Evolutionary conservation across 805 yeast species (phyloP), one percentile per base, ranked within the genome.

Genomic region (Wickerhamiella qilinensis): DNA sequence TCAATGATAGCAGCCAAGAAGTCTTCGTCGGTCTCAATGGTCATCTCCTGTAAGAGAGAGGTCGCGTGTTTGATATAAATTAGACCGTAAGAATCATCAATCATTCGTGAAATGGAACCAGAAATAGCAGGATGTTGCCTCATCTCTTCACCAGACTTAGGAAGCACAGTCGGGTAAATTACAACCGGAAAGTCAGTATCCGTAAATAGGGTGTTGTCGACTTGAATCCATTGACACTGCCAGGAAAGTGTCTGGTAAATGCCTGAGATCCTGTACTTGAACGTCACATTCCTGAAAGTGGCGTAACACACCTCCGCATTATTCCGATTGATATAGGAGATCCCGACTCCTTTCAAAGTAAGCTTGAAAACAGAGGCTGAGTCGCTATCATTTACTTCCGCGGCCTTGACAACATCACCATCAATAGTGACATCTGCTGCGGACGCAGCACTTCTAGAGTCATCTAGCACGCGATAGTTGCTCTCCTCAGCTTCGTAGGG

Each of bases 1-100:
- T 85, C 94, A 32, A 86, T 55, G 35, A 86, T 53, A 0, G 93
- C 84, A 54, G 77, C 76, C 46, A 88, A 56, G 56, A 91, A 84
- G 54, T 88, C 95, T 58, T 91, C 98, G 56, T 91, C 98, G 33
- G 88, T 69, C 52, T 91, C 97, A 33, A 91, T 60, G 0, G 96
- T 76, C 70, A 91, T 71, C 52, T 88, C 96, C 58, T 91, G 98
- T 36, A 91, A 58, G 40, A 93, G 61, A 2, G 82, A 54, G 0
- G 98, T 88, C 0, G 95, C 95, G 58, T 84, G 85, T 56, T 93
- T 93, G 54, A 88, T 76, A 54, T 79, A 86, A 12, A 74, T 60
- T 14, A 93, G 88, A 17, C 98, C 98, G 54, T 86, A 94, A 3
- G 81, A 65, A 38, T 82, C 85, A 58, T 86, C 98, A 47, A 82